Evolutionary conservation across 2,329 filamentous ascomycete genomes (phyloP), one percentile per base, ranked within the genome.

Genomic region (Penicillium corylophilum): DNA sequence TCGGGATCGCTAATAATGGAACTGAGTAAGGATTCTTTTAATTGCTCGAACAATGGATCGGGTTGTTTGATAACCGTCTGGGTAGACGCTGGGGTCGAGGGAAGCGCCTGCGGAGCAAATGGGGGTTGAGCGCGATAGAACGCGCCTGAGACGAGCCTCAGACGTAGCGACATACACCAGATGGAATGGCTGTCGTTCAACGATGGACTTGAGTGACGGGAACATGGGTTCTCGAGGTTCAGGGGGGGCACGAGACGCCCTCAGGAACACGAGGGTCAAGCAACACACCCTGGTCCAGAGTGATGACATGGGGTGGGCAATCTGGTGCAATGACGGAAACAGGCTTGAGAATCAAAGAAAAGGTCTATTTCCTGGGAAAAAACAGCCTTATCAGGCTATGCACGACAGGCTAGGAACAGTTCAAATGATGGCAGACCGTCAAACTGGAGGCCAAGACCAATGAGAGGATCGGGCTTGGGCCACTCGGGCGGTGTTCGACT

Each of bases 241-340:
- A 22, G 39, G 33, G 42, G 49, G 46, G 5, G 50, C 57, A 60
- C 55, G 51, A 56, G 59, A 55, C 59, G 45, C 41, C 12, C 47
- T 48, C 57, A 57, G 51, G 57, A 57, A 60, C 57, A 60, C 57
- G 59, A 62, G 46, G 46, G 44, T 55, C 39, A 56, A 61, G 60
- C 60, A 58, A 62, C 59, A 53, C 20, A 22, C 28, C n/a, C 26
- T 28, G 26, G 26, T 22, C 28, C 28, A 26, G 12, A 23, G 18
- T 51, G 50, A 57, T 57, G 52, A 54, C 45, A 51, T 53, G n/a
- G n/a, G 15, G 46, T 46, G 38, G 35, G 28, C 20, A 41, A 48
- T 23, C 33, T 4, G 36, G 4, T 6, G 16, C 16, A 13, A 13
- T 38, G 16, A 20, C 35, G 31, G 31, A 35, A 15, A 18, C n/a